Evolutionary conservation across 225 moss, liverwort and hornwort species (phyloP).

Genomic region (Asterella californica): DNA sequence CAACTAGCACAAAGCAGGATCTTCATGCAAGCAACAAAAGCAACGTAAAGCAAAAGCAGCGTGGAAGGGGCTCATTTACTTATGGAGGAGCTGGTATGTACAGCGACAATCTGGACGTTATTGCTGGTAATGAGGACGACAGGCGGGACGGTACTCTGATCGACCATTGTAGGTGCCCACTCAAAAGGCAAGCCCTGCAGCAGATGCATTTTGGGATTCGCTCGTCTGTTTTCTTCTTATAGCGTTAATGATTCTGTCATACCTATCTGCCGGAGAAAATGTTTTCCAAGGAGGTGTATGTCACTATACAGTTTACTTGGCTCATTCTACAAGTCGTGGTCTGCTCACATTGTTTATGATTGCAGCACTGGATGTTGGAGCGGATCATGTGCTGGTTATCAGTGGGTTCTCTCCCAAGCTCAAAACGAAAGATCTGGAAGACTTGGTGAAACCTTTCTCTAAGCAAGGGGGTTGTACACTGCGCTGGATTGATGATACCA

Average conservation of each 20-base stretch:
- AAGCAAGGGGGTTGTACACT: conserved; percentile 57
- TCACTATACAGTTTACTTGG: background rate
- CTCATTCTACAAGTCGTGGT: background rate
- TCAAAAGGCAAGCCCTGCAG: conserved; percentile 68
- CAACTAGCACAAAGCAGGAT: conserved; percentile 24
- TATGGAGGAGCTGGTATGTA: conserved; percentile 80
- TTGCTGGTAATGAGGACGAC: conserved; percentile 25
- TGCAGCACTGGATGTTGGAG: conserved; percentile 58
- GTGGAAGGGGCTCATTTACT: conserved; percentile 89
- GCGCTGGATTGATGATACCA: conserved; percentile 74
- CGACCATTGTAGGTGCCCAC: conserved; percentile 88
- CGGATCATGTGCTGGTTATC: conserved; percentile 78
- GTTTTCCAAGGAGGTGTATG: background rate
- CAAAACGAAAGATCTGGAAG: conserved; percentile 76
- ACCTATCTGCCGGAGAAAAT: background rate
- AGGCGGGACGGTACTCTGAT: conserved; percentile 39
- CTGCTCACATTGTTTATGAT: background rate
- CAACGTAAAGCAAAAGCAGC: conserved; percentile 52
- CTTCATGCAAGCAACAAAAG: conserved; percentile 35
- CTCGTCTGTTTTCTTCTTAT: background rate
- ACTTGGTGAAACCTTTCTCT: conserved; percentile 62
- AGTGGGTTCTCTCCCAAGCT: conserved; percentile 60
- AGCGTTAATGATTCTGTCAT: background rate
- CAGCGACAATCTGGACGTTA: conserved; percentile 53
- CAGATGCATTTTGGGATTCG: conserved; percentile 26